phyloP scores from a whole-genome alignment of 2,329 filamentous ascomycete species.

The Apiospora aurea region DNA sequence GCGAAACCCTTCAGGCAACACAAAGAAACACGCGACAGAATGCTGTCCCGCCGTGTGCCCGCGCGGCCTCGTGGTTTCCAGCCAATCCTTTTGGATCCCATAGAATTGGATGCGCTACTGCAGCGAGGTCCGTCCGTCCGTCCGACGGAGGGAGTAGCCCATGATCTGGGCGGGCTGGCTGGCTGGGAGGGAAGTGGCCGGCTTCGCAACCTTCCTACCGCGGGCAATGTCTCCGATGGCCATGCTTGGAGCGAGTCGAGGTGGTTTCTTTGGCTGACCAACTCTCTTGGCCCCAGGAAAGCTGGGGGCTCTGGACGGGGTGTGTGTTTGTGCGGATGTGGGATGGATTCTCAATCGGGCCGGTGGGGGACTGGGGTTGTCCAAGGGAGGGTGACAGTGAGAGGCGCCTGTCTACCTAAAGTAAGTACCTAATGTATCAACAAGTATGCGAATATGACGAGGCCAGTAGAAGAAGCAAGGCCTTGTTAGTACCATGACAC shows the following conservation, averaged over 20 bases:
- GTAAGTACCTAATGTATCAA: background rate
- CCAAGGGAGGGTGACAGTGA: background rate
- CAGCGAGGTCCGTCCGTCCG: background rate
- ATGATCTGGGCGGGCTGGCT: conserved; percentile 9
- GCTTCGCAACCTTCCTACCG: conserved; percentile 5
- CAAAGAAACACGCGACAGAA: background rate
- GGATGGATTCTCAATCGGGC: conserved; percentile 14
- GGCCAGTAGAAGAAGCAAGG: background rate
- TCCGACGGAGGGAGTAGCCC: conserved; percentile 1
- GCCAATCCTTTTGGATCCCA: background rate
- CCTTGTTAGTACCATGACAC: background rate
- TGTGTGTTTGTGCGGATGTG: conserved; percentile 3
- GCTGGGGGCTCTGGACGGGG: conserved; percentile 9
- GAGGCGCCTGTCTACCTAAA: background rate
- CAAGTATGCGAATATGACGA: background rate
- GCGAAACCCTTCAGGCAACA: background rate
- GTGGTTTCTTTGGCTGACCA: too few species aligned
- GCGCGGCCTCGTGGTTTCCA: background rate
- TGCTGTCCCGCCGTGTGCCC: background rate
- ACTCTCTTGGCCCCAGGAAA: conserved; percentile 5
- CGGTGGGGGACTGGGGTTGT: conserved; percentile 12
- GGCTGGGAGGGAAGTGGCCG: background rate
- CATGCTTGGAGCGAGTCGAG: background rate
- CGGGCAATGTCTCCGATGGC: conserved; percentile 19
- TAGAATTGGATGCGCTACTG: conserved; percentile 12